Base-by-base conservation (phyloP, 1,284 basidiomycete species). In the Neolentinus lepideus region DNA sequence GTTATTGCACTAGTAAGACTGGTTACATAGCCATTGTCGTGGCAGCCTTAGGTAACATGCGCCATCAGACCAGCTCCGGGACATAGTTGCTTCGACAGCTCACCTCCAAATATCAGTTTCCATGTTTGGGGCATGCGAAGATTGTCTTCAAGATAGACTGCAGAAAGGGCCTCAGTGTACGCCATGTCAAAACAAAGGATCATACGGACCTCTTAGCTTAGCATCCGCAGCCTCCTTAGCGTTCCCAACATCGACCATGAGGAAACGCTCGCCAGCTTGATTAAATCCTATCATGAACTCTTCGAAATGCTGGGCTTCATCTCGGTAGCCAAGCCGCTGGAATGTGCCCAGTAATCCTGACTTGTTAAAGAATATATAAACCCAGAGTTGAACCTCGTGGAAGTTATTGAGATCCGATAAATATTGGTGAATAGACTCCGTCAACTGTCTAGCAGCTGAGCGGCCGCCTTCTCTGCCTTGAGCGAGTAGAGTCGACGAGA, bases 141-240 rank as follows among this genome's bases (percentile, higher is more conserved):
- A 63, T 82, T 81, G 63, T 83, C 79, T 67, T 83, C 77, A 52
- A 87, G 70, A 64, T 80, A 75, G 54, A 74, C 83, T 84, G 63
- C 52, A 61, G 29, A 36, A 54, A 51, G n/a, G 14, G 45, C 25
- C 25, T 46, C 16, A 46, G 43, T 46, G 43, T 22, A 9, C 24
- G 8, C 36, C n/a, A 9, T 11, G 45, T 33, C 55, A 35, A 56
- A 25, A 14, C 16, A 16, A 52, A 55, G 65, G 27, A 59, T 8
- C 10, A 38, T 26, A 27, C 10, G 9, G 36, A 85, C 87, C 83
- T 74, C 82, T 83, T 63, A 91, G 80, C 70, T 90, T 90, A 46
- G 81, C 75, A 65, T 88, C 85, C 26, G 82, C 80, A 2, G 80
- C 84, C 68, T 90, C 87, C 70, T 90, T 89, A 54, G 77, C 83